Conservation (phyloP, 2,329 filamentous ascomycete species). For the Aureobasidium melanogenum region DNA sequence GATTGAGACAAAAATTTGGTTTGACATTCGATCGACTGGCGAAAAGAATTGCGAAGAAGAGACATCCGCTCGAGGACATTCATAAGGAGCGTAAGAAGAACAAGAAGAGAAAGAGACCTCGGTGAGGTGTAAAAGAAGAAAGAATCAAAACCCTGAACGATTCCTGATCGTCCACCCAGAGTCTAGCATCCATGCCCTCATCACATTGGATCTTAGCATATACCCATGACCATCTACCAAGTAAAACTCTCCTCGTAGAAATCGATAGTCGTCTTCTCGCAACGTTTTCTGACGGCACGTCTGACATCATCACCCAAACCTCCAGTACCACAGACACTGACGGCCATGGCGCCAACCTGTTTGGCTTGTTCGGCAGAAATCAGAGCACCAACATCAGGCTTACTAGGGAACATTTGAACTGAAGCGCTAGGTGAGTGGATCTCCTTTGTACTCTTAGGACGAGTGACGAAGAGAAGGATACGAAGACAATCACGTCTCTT, state of each 20-base stretch:
- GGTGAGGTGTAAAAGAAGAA: background rate
- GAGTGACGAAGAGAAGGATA: constrained; percentile 83
- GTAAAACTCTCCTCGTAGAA: constrained; percentile 74
- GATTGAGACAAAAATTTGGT: background rate
- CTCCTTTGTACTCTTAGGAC: constrained; percentile 74
- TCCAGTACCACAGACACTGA: constrained; percentile 71
- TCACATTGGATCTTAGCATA: background rate
- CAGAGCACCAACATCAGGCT: constrained; percentile 74
- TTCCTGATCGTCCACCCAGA: background rate
- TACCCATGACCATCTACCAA: constrained; percentile 35
- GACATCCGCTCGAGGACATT: background rate
- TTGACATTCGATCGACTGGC: background rate
- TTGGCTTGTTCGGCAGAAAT: constrained; percentile 71
- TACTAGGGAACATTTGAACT: constrained; percentile 85
- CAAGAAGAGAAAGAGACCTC: background rate
- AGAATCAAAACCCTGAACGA: background rate
- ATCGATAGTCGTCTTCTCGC: constrained; percentile 59
- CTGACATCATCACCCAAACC: constrained; percentile 67
- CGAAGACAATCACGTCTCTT: constrained; percentile 72
- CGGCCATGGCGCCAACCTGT: constrained; percentile 80
- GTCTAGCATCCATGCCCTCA: constrained; percentile 5
- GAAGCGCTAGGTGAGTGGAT: constrained; percentile 67
- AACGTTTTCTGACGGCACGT: constrained; percentile 54
- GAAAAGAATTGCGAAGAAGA: background rate
- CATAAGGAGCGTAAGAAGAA: constrained; percentile 9